A percentile compares a stretch with the other conserved stretches of the same genome.
These are phyloP conservation scores for Jaapia argillacea DNA, from an alignment of 768 basidiomycete species.

Conservation along the genomic window DNA sequence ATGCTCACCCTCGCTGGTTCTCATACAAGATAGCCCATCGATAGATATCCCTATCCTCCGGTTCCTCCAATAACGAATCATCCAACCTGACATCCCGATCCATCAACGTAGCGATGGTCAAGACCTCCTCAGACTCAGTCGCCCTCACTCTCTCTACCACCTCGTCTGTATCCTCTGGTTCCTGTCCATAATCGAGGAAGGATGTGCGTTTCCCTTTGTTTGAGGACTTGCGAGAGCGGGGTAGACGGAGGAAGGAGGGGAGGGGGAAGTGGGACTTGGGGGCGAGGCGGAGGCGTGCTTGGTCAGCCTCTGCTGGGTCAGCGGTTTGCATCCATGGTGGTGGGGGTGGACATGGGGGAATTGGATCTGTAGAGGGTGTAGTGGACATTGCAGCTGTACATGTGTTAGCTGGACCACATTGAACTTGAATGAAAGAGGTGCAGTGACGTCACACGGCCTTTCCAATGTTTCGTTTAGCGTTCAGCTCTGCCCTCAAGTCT, in stretches of 20 bases:
- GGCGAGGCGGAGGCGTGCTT: constrained; percentile 36
- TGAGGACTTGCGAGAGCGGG: too few relatives aligned
- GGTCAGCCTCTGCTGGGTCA: constrained; percentile 30
- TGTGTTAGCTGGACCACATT: too few relatives aligned
- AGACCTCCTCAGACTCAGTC: not conserved
- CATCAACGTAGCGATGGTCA: not conserved
- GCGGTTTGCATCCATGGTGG: constrained; percentile 29
- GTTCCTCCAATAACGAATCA: not conserved
- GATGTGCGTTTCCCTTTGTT: too few relatives aligned
- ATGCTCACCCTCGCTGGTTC: constrained; percentile 65
- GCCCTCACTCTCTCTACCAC: not conserved
- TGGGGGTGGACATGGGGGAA: constrained; percentile 19
- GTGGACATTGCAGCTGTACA: too few relatives aligned
- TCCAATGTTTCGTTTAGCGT: constrained; percentile 14
- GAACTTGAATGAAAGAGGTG: too few relatives aligned
- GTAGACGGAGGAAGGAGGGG: too few relatives aligned
- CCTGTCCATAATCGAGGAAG: constrained; percentile 4
- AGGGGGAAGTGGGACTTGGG: too few relatives aligned
- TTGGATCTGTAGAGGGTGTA: constrained; percentile 9
- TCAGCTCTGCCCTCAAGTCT: constrained; percentile 1
- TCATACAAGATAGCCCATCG: constrained; percentile 76
- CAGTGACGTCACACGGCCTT: constrained; percentile 14
- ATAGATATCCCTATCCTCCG: constrained; percentile 38
- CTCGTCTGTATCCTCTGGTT: constrained; percentile 2
- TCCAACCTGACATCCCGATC: not conserved